Conservation (phyloP, 139 green algal species). For the Tetraselmis striata region DNA sequence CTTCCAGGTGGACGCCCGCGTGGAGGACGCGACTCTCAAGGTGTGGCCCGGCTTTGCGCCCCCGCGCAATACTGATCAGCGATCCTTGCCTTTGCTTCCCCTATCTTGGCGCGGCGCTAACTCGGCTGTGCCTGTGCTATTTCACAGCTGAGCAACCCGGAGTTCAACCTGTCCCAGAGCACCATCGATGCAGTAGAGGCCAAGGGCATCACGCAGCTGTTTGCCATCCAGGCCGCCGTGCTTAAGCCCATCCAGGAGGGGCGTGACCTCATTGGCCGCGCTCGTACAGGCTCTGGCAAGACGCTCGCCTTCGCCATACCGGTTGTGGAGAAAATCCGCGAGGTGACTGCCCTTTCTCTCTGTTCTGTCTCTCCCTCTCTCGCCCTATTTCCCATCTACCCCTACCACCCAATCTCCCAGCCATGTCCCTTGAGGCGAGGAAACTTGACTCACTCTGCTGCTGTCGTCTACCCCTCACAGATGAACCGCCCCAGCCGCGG, state of each 20-base stretch:
- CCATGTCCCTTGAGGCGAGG: too few relatives aligned
- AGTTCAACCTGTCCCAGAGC: neutral
- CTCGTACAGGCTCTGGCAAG: conserved; percentile 94
- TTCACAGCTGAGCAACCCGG: neutral
- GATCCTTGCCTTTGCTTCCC: too few relatives aligned
- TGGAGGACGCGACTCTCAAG: neutral
- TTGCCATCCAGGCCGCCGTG: conserved; percentile 76
- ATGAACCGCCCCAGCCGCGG: conserved; percentile 14
- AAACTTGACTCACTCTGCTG: too few relatives aligned
- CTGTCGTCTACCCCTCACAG: conserved; percentile 1
- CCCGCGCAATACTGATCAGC: too few relatives aligned
- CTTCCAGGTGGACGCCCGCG: neutral
- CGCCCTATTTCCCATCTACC: neutral
- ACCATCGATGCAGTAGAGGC: conserved; percentile 52
- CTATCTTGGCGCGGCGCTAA: too few relatives aligned
- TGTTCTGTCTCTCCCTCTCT: too few relatives aligned
- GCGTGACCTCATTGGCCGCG: conserved; percentile 85
- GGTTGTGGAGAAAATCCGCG: conserved; percentile 83
- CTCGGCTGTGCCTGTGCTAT: too few relatives aligned
- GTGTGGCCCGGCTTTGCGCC: too few relatives aligned
- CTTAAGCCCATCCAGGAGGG: conserved; percentile 68
- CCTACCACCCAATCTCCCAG: neutral
- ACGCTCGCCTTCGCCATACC: conserved; percentile 97
- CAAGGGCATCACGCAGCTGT: conserved; percentile 65
- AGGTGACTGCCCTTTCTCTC: too few relatives aligned